Evolutionary conservation across 2,329 filamentous ascomycete genomes (phyloP).

Genomic region (Colletotrichum simmondsii): DNA sequence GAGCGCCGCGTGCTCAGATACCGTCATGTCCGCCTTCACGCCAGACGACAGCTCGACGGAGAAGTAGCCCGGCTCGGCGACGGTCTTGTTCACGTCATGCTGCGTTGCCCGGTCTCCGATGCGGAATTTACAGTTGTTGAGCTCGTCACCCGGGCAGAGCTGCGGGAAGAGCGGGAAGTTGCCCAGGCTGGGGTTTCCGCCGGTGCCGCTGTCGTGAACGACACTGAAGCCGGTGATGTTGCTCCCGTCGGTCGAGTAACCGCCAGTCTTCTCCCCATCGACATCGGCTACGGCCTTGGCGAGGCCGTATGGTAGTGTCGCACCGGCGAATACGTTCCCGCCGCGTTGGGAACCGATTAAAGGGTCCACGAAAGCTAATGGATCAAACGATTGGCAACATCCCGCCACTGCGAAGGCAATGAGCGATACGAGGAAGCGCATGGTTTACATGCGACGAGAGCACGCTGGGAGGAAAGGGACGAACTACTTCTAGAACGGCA

Average conservation of each 20-base stretch:
- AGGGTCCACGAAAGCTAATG: conserved; percentile 47
- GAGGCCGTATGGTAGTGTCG: conserved; percentile 65
- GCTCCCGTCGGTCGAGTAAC: conserved; percentile 57
- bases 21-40: conserved; percentile 68
- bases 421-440: not conserved
- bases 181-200: conserved; percentile 47
- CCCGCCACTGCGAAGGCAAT: conserved; percentile 38
- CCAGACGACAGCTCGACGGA: conserved; percentile 63
- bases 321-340: conserved; percentile 68
- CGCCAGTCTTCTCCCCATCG: conserved; percentile 55
- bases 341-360: conserved; percentile 66
- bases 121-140: conserved; percentile 67
- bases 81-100: conserved; percentile 51
- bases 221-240: conserved; percentile 62
- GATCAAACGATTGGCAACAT: conserved; percentile 33
- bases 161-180: conserved; percentile 60
- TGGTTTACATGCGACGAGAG: not conserved
- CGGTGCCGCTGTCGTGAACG: conserved; percentile 53
- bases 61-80: conserved; percentile 67
- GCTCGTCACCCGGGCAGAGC: conserved; percentile 54
- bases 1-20: conserved; percentile 69
- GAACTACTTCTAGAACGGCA: not conserved
- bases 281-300: conserved; percentile 67
- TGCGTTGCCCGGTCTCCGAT: conserved; percentile 55
- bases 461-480: not conserved